These are phyloP conservation scores for Scedosporium apiospermum DNA, from an alignment of 2,329 filamentous ascomycete genomes.

Conservation along the genomic window DNA sequence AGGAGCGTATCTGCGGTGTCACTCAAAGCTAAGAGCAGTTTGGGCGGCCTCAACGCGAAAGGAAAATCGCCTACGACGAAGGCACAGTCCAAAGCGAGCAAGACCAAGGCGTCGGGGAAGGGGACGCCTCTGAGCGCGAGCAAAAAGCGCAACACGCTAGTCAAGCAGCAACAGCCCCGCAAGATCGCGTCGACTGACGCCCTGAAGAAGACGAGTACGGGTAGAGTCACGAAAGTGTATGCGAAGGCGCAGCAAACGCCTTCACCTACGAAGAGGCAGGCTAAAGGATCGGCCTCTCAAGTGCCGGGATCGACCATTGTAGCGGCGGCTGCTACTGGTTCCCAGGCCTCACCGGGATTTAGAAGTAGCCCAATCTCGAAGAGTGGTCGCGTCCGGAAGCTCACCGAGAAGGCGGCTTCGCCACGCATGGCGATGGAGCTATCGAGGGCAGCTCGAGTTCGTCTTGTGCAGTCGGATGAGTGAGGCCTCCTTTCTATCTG, in stretches of 20 bases:
- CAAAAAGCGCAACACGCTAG: slow-evolving; percentile 4
- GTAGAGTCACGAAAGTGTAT: slow-evolving; percentile 11
- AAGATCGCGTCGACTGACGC: neutral
- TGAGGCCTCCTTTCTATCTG: neutral
- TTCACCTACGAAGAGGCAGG: neutral
- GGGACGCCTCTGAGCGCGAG: slow-evolving; percentile 7
- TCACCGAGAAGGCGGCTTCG: slow-evolving; percentile 4
- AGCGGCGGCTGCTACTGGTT: slow-evolving; percentile 7
- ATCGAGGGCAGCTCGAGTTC: neutral
- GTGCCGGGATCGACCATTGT: slow-evolving; percentile 2
- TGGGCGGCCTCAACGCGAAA: slow-evolving; percentile 8
- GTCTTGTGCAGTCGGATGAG: neutral
- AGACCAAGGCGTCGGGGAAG: slow-evolving; percentile 4
- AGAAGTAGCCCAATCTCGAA: slow-evolving; percentile 4
- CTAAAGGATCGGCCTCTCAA: neutral
- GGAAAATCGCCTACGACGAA: slow-evolving; percentile 18
- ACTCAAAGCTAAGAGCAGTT: slow-evolving; percentile 17
- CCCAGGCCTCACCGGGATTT: slow-evolving; percentile 1
- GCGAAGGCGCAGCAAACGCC: slow-evolving; percentile 10
- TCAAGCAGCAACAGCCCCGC: slow-evolving; percentile 3
- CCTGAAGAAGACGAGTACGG: slow-evolving; percentile 10
- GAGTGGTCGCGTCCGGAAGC: slow-evolving; percentile 4
- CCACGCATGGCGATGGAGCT: neutral
- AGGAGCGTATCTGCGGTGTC: slow-evolving; percentile 24
- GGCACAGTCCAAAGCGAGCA: slow-evolving; percentile 16